Conservation (phyloP, 768 basidiomycete genomes). For the Mycena crocata region DNA sequence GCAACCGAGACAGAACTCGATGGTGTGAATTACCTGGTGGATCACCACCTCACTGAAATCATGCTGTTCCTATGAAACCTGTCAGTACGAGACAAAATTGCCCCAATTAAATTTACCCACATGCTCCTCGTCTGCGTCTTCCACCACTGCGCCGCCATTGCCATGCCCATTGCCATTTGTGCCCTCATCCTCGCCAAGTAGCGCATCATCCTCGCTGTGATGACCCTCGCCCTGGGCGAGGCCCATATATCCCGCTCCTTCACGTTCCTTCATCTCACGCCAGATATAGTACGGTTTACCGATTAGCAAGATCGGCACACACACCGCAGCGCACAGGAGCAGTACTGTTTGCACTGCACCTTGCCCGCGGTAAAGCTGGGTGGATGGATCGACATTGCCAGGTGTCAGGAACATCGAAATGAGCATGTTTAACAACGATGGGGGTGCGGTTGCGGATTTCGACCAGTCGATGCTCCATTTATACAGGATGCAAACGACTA, state of each 20-base stretch:
- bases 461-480: slow-evolving; percentile 98
- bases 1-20: slow-evolving; percentile 99
- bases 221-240: slow-evolving; percentile 70
- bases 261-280: slow-evolving; percentile 89
- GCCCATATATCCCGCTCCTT: slow-evolving; percentile 86
- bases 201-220: slow-evolving; percentile 67
- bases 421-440: slow-evolving; percentile 94
- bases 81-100: slow-evolving; percentile 29
- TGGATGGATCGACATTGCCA: slow-evolving; percentile 75
- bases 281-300: slow-evolving; percentile 92
- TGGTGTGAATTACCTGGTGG: slow-evolving; percentile 98
- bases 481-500: slow-evolving; percentile 93
- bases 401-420: slow-evolving; percentile 97
- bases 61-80: slow-evolving; percentile 73
- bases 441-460: slow-evolving; percentile 73
- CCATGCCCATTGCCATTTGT: slow-evolving; percentile 22
- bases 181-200: slow-evolving; percentile 87
- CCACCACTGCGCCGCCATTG: slow-evolving; percentile 77
- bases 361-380: slow-evolving; percentile 89
- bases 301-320: slow-evolving; percentile 95
- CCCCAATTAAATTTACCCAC: slow-evolving; percentile 63
- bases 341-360: slow-evolving; percentile 84
- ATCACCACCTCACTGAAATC: slow-evolving; percentile 96
- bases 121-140: slow-evolving; percentile 75
- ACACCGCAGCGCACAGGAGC: slow-evolving; percentile 81